A percentile compares a stretch with the other conserved stretches of the same genome.
These are phyloP conservation scores for Sordariomycetes sp. DNA, from an alignment of 2,329 filamentous ascomycete genomes.

Conservation along the genomic window DNA sequence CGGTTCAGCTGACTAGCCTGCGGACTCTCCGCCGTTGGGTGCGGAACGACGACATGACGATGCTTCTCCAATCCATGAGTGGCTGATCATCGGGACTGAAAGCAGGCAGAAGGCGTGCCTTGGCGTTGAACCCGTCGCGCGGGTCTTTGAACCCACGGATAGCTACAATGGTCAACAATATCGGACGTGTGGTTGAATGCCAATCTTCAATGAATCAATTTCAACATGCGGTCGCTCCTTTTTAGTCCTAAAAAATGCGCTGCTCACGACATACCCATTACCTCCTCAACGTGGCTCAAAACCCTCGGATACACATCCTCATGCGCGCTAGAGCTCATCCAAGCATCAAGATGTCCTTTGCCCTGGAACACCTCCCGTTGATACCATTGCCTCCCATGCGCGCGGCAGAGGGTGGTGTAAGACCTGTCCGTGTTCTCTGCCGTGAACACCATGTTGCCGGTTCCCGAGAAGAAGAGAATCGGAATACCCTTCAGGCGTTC, in stretches of 20 bases:
- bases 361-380: conserved; percentile 13
- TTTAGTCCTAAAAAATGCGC: conserved; percentile 4
- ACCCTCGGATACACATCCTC: conserved; percentile 12
- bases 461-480: conserved; percentile 20
- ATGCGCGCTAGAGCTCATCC: conserved; percentile 13
- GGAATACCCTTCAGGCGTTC: conserved; percentile 40
- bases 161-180: too few relatives aligned
- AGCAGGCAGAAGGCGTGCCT: too few relatives aligned
- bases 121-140: too few relatives aligned
- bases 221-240: too few relatives aligned
- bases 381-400: conserved; percentile 12
- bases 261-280: conserved; percentile 3
- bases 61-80: too few relatives aligned
- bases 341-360: conserved; percentile 15
- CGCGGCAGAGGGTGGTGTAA: conserved; percentile 11
- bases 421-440: conserved; percentile 14
- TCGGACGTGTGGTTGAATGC: too few relatives aligned
- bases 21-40: too few relatives aligned
- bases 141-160: too few relatives aligned
- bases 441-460: conserved; percentile 11
- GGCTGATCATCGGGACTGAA: too few relatives aligned
- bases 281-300: conserved; percentile 5
- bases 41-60: too few relatives aligned
- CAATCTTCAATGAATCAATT: neutral
- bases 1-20: too few relatives aligned